phyloP scores from a whole-genome alignment of 345 rosid species.

The Adansonia digitata region DNA sequence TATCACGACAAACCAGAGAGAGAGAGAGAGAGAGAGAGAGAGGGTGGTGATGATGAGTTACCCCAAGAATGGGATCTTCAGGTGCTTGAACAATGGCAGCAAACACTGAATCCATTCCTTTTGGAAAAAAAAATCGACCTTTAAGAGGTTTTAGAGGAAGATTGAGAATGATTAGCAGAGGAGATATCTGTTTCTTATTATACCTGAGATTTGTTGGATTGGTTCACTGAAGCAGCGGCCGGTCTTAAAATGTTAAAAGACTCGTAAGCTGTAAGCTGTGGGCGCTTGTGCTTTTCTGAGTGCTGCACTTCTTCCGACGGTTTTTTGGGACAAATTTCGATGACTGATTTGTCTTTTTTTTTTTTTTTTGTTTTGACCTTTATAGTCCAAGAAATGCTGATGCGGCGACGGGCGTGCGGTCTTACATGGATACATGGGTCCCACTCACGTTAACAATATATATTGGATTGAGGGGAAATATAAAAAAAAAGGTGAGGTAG shows the following conservation, averaged over 20 bases:
- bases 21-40: neutral
- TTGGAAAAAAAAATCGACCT: neutral
- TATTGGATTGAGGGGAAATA: no score
- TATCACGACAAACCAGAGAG: neutral
- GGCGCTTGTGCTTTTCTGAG: conserved; percentile 10
- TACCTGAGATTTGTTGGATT: neutral
- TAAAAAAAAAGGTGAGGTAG: no score
- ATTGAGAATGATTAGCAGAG: neutral
- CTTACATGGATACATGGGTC: neutral
- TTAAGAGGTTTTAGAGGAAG: no score
- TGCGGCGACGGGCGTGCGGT: neutral
- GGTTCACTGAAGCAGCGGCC: conserved; percentile 9
- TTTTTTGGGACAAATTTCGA: neutral
- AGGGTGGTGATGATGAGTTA: conserved; percentile 15
- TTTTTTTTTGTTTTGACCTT: no score
- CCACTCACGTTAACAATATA: no score
- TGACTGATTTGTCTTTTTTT: neutral
- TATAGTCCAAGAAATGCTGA: neutral
- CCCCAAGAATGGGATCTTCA: conserved; percentile 71
- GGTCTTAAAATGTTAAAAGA: neutral
- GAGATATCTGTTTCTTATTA: neutral
- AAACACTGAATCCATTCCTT: conserved; percentile 48
- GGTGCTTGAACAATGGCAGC: conserved; percentile 43
- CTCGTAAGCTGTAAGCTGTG: conserved; percentile 3
- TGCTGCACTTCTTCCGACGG: neutral